Evolutionary conservation across 176 grass and related monocot species (phyloP).

Genomic region (Metroxylon sagu): DNA sequence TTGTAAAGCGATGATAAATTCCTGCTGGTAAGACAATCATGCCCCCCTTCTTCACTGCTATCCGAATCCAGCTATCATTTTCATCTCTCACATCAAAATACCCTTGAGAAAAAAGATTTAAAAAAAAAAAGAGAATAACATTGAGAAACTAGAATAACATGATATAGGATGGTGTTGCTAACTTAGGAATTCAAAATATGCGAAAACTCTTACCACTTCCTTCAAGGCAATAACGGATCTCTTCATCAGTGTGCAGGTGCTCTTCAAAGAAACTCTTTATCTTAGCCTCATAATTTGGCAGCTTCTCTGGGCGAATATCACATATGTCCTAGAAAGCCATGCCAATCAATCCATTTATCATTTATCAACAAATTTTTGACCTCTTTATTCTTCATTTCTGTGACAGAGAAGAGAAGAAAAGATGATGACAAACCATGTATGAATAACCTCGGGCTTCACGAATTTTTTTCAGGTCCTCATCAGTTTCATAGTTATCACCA

Average conservation of each 20-base stretch:
- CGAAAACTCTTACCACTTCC: conserved; percentile 54
- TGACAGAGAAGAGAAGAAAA: background rate
- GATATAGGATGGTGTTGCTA: too few species aligned
- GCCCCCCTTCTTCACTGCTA: conserved; percentile 77
- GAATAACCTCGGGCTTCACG: conserved; percentile 86
- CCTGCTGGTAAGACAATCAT: conserved; percentile 98
- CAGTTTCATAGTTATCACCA: conserved; percentile 73
- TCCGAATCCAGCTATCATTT: conserved; percentile 73
- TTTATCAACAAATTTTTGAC: too few species aligned
- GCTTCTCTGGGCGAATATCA: conserved; percentile 72
- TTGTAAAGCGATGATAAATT: conserved; percentile 88
- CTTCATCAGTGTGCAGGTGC: conserved; percentile 90
- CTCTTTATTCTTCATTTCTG: background rate
- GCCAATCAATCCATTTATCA: too few species aligned
- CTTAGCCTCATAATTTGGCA: conserved; percentile 78
- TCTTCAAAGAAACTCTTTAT: conserved; percentile 89
- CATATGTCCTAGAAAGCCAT: conserved; percentile 56
- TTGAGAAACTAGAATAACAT: conserved; percentile 6
- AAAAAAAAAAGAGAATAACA: background rate
- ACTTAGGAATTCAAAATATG: too few species aligned
- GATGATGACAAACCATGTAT: conserved; percentile 45
- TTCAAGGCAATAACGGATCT: conserved; percentile 89
- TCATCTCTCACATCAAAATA: conserved; percentile 90
- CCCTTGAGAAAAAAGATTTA: conserved; percentile 20
- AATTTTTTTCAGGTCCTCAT: conserved; percentile 88